Conservation (phyloP, 257 asterid species). For the Salvia rosmarinus region DNA sequence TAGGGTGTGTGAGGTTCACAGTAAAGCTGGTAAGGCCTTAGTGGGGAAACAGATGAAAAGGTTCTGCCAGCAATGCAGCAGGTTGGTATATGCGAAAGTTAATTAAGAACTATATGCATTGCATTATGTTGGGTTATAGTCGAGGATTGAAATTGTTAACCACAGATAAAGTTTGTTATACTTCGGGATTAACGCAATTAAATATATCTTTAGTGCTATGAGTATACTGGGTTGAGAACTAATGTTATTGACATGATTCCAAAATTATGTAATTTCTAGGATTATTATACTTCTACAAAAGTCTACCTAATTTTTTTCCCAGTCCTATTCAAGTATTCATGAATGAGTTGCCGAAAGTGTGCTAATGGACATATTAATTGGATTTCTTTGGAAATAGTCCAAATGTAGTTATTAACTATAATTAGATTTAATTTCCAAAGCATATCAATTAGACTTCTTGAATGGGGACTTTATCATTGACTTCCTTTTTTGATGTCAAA, state of each 20-base stretch:
- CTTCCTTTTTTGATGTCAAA: background rate
- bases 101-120: conserved; percentile 2
- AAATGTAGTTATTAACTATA: background rate
- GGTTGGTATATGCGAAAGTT: conserved; percentile 38
- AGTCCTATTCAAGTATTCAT: too few relatives aligned
- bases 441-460: background rate
- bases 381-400: background rate
- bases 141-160: background rate
- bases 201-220: background rate
- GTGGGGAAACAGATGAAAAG: conserved; percentile 67
- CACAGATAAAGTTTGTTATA: background rate
- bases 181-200: background rate
- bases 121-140: background rate
- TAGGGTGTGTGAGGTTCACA: conserved; percentile 90
- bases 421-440: background rate
- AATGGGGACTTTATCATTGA: background rate
- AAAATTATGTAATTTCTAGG: too few relatives aligned
- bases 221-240: too few relatives aligned
- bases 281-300: too few relatives aligned
- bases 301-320: background rate
- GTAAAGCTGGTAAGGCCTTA: conserved; percentile 73
- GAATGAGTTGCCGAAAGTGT: background rate
- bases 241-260: too few relatives aligned
- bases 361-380: background rate
- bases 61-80: conserved; percentile 67